phyloP scores from a whole-genome alignment of 805 yeast genomes.

The Metschnikowia aberdeeniae region DNA sequence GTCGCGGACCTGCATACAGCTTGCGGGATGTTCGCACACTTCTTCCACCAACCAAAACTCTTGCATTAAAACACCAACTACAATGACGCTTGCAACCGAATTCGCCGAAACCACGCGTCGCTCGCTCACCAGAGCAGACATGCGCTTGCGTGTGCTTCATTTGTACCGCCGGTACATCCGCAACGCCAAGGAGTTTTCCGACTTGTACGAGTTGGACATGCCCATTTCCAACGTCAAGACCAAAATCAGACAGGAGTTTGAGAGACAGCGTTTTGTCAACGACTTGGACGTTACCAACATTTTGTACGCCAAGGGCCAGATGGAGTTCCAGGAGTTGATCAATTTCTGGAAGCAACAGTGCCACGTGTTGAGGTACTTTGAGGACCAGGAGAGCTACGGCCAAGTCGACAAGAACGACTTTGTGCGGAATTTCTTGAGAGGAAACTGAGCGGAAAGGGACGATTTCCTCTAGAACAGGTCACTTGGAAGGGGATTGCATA shows the following conservation, averaged over 20 bases:
- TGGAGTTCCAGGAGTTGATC: constrained; percentile 85
- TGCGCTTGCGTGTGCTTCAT: constrained; percentile 59
- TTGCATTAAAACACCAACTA: neutral
- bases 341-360: constrained; percentile 90
- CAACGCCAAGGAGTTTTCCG: constrained; percentile 55
- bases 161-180: constrained; percentile 71
- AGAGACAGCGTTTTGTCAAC: constrained; percentile 71
- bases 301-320: constrained; percentile 75
- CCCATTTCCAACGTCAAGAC: constrained; percentile 78
- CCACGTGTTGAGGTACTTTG: constrained; percentile 79
- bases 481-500: neutral
- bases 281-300: constrained; percentile 65
- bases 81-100: constrained; percentile 69
- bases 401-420: constrained; percentile 57
- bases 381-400: constrained; percentile 55
- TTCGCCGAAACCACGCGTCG: constrained; percentile 78
- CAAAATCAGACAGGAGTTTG: constrained; percentile 84
- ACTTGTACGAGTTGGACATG: constrained; percentile 68
- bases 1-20: neutral
- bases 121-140: constrained; percentile 55
- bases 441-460: constrained; percentile 27
- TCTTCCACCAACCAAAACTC: constrained; percentile 18
- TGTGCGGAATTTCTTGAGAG: constrained; percentile 70
- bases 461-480: neutral
- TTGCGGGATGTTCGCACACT: constrained; percentile 9